Evolutionary conservation across 768 basidiomycete species (phyloP).

Genomic region (Suillus hirtellus): DNA sequence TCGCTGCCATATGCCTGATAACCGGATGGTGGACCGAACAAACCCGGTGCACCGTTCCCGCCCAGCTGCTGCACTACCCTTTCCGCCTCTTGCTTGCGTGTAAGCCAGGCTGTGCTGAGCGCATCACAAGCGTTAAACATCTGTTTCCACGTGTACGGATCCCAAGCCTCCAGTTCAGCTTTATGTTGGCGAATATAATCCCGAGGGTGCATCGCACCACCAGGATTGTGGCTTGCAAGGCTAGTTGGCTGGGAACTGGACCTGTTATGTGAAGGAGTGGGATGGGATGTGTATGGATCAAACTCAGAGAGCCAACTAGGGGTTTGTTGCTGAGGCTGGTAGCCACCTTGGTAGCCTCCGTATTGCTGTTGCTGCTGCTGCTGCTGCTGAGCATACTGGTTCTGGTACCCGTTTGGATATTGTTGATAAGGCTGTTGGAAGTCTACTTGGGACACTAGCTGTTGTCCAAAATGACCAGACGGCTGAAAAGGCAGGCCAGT

Average conservation of each 20-base stretch:
- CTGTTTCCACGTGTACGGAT: constrained; percentile 71
- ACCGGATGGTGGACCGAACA: constrained; percentile 32
- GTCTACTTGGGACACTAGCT: constrained; percentile 37
- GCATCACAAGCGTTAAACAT: constrained; percentile 59
- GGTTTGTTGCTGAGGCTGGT: constrained; percentile 22
- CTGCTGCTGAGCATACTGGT: constrained; percentile 20
- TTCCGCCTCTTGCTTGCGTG: constrained; percentile 56
- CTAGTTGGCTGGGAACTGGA: not conserved
- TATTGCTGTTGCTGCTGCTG: constrained; percentile 23
- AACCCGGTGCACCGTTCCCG: constrained; percentile 34
- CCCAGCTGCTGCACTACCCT: constrained; percentile 47
- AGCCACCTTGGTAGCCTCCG: constrained; percentile 28
- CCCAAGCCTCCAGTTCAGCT: constrained; percentile 69
- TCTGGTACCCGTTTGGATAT: constrained; percentile 27
- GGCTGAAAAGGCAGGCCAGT: constrained; percentile 46
- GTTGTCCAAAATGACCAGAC: constrained; percentile 57
- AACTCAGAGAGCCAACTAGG: constrained; percentile 39
- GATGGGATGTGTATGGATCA: constrained; percentile 38
- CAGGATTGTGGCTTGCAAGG: constrained; percentile 21
- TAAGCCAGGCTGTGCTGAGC: constrained; percentile 67
- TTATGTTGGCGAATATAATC: constrained; percentile 69
- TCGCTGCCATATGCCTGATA: constrained; percentile 49
- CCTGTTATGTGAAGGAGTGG: constrained; percentile 16
- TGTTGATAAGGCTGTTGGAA: constrained; percentile 19
- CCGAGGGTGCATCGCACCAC: constrained; percentile 58